phyloP scores from a whole-genome alignment of 305 asterid genomes.

The Caryopteris hybrid region DNA sequence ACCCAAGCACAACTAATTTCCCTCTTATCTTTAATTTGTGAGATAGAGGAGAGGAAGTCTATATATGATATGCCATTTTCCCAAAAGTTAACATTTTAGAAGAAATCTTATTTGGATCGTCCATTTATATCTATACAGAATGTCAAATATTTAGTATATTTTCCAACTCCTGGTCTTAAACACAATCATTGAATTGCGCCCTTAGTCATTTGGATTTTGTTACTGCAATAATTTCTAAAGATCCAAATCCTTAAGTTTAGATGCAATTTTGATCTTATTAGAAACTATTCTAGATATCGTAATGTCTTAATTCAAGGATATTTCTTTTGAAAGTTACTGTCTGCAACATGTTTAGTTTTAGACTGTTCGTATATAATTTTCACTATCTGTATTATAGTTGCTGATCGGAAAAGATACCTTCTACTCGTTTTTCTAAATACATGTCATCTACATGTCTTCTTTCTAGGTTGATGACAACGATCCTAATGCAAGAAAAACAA shows the following conservation, averaged over 20 bases:
- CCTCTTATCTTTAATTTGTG: neutral
- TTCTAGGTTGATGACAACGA: conserved; percentile 62
- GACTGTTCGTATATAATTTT: neutral
- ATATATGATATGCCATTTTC: neutral
- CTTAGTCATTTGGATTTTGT: neutral
- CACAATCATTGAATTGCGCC: neutral
- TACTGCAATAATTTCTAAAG: neutral
- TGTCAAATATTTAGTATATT: neutral
- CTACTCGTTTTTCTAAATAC: neutral
- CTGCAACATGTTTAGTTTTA: neutral
- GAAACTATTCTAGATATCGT: no score
- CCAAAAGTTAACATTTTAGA: neutral
- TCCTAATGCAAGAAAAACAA: conserved; percentile 76
- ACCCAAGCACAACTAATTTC: neutral
- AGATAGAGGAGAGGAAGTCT: neutral
- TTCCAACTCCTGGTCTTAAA: neutral
- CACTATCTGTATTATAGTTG: neutral
- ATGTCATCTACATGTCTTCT: neutral
- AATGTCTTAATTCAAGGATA: neutral
- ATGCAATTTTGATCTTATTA: no score
- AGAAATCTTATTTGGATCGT: no score
- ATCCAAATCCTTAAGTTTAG: neutral
- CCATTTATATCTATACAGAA: no score
- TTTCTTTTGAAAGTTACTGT: neutral
- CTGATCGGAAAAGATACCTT: neutral